phyloP scores from a whole-genome alignment of 2,329 filamentous ascomycete species.

The Rachicladosporium sp. region DNA sequence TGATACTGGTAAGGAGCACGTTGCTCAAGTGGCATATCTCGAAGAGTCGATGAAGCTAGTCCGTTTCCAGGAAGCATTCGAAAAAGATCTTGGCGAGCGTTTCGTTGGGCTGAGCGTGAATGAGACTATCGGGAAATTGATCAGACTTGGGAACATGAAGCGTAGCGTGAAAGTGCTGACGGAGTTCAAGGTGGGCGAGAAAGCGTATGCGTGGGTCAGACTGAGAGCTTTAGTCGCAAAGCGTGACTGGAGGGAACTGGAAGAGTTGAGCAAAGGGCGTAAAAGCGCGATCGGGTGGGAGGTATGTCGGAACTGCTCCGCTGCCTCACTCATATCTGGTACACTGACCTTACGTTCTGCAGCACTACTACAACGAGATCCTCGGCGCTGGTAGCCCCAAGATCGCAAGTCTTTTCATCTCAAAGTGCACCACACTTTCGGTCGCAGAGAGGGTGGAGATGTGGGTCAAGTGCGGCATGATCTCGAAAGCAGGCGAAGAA shows the following conservation, averaged over 20 bases:
- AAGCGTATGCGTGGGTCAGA: constrained; percentile 76
- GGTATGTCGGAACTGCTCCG: constrained; percentile 38
- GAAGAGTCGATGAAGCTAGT: constrained; percentile 71
- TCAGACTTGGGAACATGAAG: constrained; percentile 68
- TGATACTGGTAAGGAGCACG: constrained; percentile 63
- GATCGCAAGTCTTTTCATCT: constrained; percentile 69
- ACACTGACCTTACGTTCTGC: constrained; percentile 6
- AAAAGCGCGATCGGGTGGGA: constrained; percentile 96
- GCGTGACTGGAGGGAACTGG: constrained; percentile 83
- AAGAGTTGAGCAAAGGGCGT: constrained; percentile 64
- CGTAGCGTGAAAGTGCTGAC: constrained; percentile 76
- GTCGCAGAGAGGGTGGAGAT: constrained; percentile 65
- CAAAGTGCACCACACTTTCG: constrained; percentile 67
- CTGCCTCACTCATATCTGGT: background rate
- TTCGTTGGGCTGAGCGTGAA: constrained; percentile 81
- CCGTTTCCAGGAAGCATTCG: constrained; percentile 74
- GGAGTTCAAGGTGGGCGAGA: constrained; percentile 89
- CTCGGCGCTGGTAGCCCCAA: constrained; percentile 82
- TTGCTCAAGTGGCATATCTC: constrained; percentile 60
- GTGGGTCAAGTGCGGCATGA: constrained; percentile 93
- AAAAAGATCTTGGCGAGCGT: constrained; percentile 56
- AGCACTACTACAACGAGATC: constrained; percentile 86
- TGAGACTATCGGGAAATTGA: constrained; percentile 81
- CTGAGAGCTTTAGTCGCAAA: constrained; percentile 80
- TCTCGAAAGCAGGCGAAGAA: constrained; percentile 81